A percentile compares a stretch with the other conserved stretches of the same genome.
phyloP scores from a whole-genome alignment of 805 yeast species.

The Candida verbasci region DNA sequence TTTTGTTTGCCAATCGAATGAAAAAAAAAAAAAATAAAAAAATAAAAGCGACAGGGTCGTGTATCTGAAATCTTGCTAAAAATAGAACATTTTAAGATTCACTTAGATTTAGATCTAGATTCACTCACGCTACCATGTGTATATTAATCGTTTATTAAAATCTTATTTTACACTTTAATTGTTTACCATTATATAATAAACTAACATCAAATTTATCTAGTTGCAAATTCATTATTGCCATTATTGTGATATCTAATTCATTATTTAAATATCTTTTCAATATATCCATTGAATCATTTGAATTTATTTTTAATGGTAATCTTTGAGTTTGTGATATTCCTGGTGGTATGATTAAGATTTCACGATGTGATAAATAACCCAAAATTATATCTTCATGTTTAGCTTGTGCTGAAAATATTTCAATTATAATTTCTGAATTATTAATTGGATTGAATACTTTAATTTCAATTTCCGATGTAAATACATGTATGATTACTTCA shows the following conservation, averaged over 20 bases:
- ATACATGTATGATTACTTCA: slow-evolving; percentile 49
- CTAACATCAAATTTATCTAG: slow-evolving; percentile 39
- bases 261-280: slow-evolving; percentile 49
- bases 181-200: slow-evolving; percentile 44
- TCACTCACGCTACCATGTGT: background rate
- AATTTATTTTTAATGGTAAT: slow-evolving; percentile 44
- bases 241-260: slow-evolving; percentile 42
- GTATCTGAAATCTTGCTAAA: background rate
- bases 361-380: slow-evolving; percentile 42
- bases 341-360: slow-evolving; percentile 43
- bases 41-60: background rate
- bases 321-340: slow-evolving; percentile 49
- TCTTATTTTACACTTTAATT: slow-evolving; percentile 37
- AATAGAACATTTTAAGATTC: slow-evolving; percentile 2
- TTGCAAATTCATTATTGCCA: slow-evolving; percentile 37
- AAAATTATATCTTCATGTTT: slow-evolving; percentile 41
- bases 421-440: slow-evolving; percentile 42
- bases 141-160: background rate
- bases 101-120: slow-evolving; percentile 3
- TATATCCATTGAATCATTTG: slow-evolving; percentile 46
- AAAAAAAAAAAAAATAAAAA: too few species aligned
- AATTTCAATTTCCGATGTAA: slow-evolving; percentile 52
- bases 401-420: slow-evolving; percentile 45
- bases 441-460: slow-evolving; percentile 50
- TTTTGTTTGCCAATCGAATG: too few species aligned